Evolutionary conservation across 2,329 filamentous ascomycete species (phyloP), one percentile per base, ranked within the genome.

Genomic region (Colletotrichum lentis): DNA sequence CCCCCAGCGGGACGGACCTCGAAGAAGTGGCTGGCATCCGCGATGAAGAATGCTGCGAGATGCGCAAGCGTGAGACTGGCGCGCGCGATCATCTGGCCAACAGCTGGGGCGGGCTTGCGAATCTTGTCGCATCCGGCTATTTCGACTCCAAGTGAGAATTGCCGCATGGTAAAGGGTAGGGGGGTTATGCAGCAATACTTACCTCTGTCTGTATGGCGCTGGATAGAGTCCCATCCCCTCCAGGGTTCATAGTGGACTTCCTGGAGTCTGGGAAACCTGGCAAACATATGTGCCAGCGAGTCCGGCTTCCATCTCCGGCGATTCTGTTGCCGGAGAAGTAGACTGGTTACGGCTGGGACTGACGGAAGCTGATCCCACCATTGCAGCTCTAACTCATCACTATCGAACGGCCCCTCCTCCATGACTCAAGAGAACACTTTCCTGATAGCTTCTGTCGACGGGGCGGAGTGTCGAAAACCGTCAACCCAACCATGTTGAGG

Each of bases 311-410:
- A 78, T 72, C 71, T 67, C 56, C 73, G 73, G 71, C 74, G 74
- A 69, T 71, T 77, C 67, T 78, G 75, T 69, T 76, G 76, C 14
- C 74, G 73, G 27, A 77, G 71, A 72, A 78, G 73, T 62, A 78
- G 16, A 62, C 69, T 70, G 8, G 73, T 76, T 50, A 77, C 75
- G 24, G 70, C 75, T 44, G 73, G 73, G 43, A 75, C 73, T 37
- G 24, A 54, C 54, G 74, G 74, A 53, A 77, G 72, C 27, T 70
- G 64, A 57, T 72, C 57, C 74, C 72, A 75, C 73, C 73, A 74
- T 67, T 73, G 50, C 35, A 24, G 11, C 62, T 77, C 73, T 50
- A 22, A 43, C 27, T 71, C 7, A 3, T 73, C 66, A 52, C 20
- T 69, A 55, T 73, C 64, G 57, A 75, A 75, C 20, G 72, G 71